Percentiles rank a stretch among this genome's conserved stretches.
Evolutionary conservation across 2,329 filamentous ascomycete species (phyloP).

Genomic region (Colletotrichum viniferum): DNA sequence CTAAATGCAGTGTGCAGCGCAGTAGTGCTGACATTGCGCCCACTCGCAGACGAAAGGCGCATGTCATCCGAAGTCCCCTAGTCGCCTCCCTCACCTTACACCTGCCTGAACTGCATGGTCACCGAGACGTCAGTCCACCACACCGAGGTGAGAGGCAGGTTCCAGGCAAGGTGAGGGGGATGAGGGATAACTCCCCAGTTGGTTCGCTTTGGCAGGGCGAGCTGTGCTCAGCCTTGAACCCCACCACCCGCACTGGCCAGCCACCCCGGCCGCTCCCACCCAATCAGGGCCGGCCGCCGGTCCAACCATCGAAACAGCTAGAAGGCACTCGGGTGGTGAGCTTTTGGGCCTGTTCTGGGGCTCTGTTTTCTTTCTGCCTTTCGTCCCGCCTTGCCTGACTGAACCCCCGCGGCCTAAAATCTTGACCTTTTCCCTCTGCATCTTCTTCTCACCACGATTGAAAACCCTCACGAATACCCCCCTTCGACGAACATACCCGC

Average conservation of each 20-base stretch:
- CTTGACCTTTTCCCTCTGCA: neutral
- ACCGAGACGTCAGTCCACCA: neutral
- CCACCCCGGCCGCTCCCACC: conserved; percentile 26
- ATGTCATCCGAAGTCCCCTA: neutral
- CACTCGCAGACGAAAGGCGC: neutral
- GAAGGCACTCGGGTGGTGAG: conserved; percentile 33
- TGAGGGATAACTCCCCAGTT: neutral
- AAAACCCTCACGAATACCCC: conserved; percentile 25
- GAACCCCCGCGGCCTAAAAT: conserved; percentile 3
- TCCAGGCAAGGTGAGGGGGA: neutral
- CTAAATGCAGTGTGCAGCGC: neutral
- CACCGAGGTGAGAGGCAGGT: neutral
- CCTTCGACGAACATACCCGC: neutral
- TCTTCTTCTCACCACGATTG: neutral
- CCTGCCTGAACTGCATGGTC: neutral
- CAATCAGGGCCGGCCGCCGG: conserved; percentile 31
- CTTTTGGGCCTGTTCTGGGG: conserved; percentile 21
- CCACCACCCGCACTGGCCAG: conserved; percentile 19
- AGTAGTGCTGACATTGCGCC: neutral
- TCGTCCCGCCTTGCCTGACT: neutral
- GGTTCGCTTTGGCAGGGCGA: neutral
- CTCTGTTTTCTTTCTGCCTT: conserved; percentile 22
- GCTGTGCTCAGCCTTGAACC: conserved; percentile 19
- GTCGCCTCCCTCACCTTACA: neutral
- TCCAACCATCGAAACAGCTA: conserved; percentile 47